phyloP scores from a whole-genome alignment of 1,139 yeast genomes.

The Groenewaldozyma auringiensis region DNA sequence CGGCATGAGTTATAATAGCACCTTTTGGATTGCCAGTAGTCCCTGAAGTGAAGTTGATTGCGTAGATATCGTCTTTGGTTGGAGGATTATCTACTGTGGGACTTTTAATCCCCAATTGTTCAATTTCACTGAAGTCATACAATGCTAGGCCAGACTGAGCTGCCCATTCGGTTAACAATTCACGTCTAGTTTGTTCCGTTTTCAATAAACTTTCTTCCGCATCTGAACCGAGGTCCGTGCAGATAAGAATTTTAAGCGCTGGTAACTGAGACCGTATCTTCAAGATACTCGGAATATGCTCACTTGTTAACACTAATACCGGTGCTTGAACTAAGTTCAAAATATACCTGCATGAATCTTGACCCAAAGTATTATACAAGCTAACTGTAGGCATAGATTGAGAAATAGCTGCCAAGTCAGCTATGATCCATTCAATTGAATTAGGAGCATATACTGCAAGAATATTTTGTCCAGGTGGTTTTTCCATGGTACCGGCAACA shows the following conservation, averaged over 20 bases:
- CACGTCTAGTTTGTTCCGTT: slow-evolving; percentile 21
- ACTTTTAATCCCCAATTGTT: slow-evolving; percentile 44
- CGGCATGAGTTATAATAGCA: slow-evolving; percentile 52
- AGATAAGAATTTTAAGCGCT: slow-evolving; percentile 40
- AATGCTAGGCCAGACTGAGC: slow-evolving; percentile 32
- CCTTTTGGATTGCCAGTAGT: slow-evolving; percentile 75
- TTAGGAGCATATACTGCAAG: slow-evolving; percentile 53
- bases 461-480: slow-evolving; percentile 35
- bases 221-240: slow-evolving; percentile 36
- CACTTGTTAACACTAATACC: slow-evolving; percentile 44
- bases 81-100: slow-evolving; percentile 46
- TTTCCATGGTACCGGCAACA: slow-evolving; percentile 10
- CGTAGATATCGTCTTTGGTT: slow-evolving; percentile 45
- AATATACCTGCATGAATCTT: slow-evolving; percentile 51
- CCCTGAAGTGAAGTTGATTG: slow-evolving; percentile 73
- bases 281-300: slow-evolving; percentile 40
- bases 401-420: slow-evolving; percentile 52
- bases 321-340: slow-evolving; percentile 51
- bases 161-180: slow-evolving; percentile 31
- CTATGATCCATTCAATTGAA: slow-evolving; percentile 50
- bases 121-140: slow-evolving; percentile 46
- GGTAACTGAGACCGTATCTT: slow-evolving; percentile 33
- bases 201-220: slow-evolving; percentile 42
- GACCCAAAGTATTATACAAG: slow-evolving; percentile 58
- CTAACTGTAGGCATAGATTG: slow-evolving; percentile 51